Base-by-base conservation (phyloP, 768 basidiomycete genomes). In the Leucosporidium yakuticum region DNA sequence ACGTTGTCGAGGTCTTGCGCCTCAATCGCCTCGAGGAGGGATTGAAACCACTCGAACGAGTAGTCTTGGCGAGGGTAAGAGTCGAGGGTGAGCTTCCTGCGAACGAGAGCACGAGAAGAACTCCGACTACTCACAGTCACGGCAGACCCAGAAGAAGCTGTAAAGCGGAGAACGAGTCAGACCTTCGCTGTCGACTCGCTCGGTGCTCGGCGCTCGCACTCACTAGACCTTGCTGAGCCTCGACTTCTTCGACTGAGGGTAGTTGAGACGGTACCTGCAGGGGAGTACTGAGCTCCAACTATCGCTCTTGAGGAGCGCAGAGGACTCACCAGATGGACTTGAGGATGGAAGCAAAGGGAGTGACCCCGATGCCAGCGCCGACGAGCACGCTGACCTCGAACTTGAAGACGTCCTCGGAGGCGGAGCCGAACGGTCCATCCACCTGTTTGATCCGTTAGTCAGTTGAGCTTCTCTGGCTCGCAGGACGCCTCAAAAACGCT, bases 251-350 rank as follows among this genome's bases (percentile, higher is more conserved):
- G 67, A 4, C 82, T 80, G 75, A 88, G 91, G 83, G 80, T 88
- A 88, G 80, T 93, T 95, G 88, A 94, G 88, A 65, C 91, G 88
- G 81, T 96, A 97, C 92, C 92, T 94, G 80, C 74, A 90, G 91
- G 60, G 5, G 88, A 89, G 70, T 32, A 5, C n/a, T 47, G 25
- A 53, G 51, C n/a, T 51, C 21, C 15, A 25, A 1, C 1, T 23
- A 8, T 17, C 5, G 54, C 25, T 31, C 67, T 36, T 23, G 61
- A 21, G 12, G n/a, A 15, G 0, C 27, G 58, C 53, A 44, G n/a
- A n/a, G 44, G 17, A 51, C 58, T 20, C 4, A 61, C 68, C 77
- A 67, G 79, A 73, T 71, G 49, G 66, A 61, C 77, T 90, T 83
- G 76, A 94, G 87, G 59, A 82, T 79, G 14, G 89, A 91, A 62